These are phyloP conservation scores for Penicillium ochrochloron DNA, from an alignment of 495 filamentous ascomycete species.

Conservation along the genomic window DNA sequence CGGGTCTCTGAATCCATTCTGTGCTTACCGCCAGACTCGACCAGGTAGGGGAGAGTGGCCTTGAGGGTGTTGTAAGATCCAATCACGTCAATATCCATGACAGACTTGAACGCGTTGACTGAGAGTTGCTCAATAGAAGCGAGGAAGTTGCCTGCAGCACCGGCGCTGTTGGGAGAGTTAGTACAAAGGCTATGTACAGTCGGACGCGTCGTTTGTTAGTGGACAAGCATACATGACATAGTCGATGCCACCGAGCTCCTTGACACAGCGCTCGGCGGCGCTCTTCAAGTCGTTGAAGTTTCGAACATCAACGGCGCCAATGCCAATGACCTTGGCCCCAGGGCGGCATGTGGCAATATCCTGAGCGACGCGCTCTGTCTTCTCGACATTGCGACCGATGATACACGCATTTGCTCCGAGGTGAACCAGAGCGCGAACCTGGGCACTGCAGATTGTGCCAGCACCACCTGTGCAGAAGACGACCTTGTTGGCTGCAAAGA, in stretches of 20 bases:
- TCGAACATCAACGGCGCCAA: constrained; percentile 85
- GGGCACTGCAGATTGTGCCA: constrained; percentile 90
- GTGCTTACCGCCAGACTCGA: constrained; percentile 70
- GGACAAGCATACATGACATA: constrained; percentile 76
- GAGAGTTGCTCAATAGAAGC: constrained; percentile 81
- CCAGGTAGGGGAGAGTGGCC: constrained; percentile 79
- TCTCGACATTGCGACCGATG: constrained; percentile 86
- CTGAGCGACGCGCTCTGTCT: constrained; percentile 77
- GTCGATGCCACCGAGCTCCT: constrained; percentile 85
- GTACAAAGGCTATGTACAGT: background rate
- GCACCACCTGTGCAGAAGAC: constrained; percentile 95
- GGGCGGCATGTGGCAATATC: constrained; percentile 78
- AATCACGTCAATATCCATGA: constrained; percentile 94
- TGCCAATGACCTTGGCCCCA: constrained; percentile 82
- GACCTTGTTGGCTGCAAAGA: constrained; percentile 73
- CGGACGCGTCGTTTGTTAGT: background rate
- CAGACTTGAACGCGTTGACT: constrained; percentile 89
- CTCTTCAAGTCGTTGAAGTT: constrained; percentile 66
- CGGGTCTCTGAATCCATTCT: constrained; percentile 51
- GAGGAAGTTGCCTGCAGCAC: constrained; percentile 96
- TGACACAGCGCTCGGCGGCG: constrained; percentile 77
- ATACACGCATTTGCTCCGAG: constrained; percentile 95
- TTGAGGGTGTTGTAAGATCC: constrained; percentile 96
- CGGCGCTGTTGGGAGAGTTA: constrained; percentile 61
- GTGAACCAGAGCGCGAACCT: constrained; percentile 87